Base-by-base conservation (phyloP, 139 green algal species). In the Coelastrella sp. region DNA sequence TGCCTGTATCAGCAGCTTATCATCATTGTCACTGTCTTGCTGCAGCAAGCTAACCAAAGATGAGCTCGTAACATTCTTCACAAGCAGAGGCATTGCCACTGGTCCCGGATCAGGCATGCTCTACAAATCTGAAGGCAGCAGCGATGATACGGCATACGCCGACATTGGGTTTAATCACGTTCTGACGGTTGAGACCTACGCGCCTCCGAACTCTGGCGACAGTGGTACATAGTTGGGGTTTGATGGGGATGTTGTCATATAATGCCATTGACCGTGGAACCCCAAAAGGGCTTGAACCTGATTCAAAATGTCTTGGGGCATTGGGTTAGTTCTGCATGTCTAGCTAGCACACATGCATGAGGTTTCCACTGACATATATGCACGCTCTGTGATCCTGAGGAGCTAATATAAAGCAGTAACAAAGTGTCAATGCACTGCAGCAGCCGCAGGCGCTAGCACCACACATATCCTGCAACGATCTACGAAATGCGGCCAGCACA, bases 171-270 rank as follows among this genome's bases (percentile, higher is more conserved):
- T 86, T 11, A 57, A 17, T 11, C 13, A 76, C 19, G 80, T 61
- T 16, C 11, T 86, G 59, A 86, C 80, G 14, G 80, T 61, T 0
- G 80, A 86, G 80, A 47, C 68, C 0, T 86, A 86, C 13, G n/a
- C 23, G 20, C 80, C 79, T 19, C 59, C 59, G 5, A 57, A 57
- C 0, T 5, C 20, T 66, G 56, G 22, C 7, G 47, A 82, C 76
- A 82, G 23, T 20, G 76, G 76, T 82, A 23, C 3, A 11, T 22
- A 3, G n/a, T 2, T 4, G 32, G 19, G 16, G 13, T 23, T 64
- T 65, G 4, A 71, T 71, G 13, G 3, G 16, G 64, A 68, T 68
- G 2, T 68, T 10, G 2, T 68, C 11, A 13, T n/a, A 13, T 2
- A 68, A 68, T 68, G 11, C 8, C 61, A 68, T 10, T 68, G 61